Conservation (phyloP, 306 rosid genomes). For the Crataegus laevigata region DNA sequence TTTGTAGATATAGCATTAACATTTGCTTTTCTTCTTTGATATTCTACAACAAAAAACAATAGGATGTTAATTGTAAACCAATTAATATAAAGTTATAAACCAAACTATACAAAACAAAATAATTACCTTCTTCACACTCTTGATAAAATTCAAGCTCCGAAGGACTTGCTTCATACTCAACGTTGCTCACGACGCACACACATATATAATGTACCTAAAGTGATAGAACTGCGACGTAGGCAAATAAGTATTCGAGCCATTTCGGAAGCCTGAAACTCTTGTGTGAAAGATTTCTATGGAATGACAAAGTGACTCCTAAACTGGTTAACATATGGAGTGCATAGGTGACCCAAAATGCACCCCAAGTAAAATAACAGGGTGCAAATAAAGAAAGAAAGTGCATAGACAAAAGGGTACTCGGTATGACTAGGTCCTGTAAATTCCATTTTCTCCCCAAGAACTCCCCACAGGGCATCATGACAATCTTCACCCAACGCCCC, state of each 20-base stretch:
- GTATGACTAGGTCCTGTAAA: constrained; percentile 44
- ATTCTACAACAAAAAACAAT: too few species aligned
- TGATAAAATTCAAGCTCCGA: too few species aligned
- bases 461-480: neutral
- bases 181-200: too few species aligned
- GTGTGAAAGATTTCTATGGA: constrained; percentile 77
- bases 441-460: constrained; percentile 67
- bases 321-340: constrained; percentile 47
- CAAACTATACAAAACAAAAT: too few species aligned
- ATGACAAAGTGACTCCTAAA: constrained; percentile 68
- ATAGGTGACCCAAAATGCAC: constrained; percentile 49
- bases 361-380: constrained; percentile 61
- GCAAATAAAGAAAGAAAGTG: constrained; percentile 56
- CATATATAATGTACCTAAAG: constrained; percentile 40
- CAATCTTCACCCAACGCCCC: neutral
- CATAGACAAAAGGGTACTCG: constrained; percentile 40
- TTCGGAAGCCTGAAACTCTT: constrained; percentile 73
- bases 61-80: too few species aligned
- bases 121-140: too few species aligned
- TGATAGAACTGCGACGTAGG: constrained; percentile 65
- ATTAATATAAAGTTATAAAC: too few species aligned
- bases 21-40: too few species aligned
- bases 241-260: constrained; percentile 71
- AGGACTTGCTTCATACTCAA: too few species aligned
- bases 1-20: too few species aligned